These are phyloP conservation scores for Talaromyces sp. DNA, from an alignment of 2,329 filamentous ascomycete genomes.

Conservation along the genomic window DNA sequence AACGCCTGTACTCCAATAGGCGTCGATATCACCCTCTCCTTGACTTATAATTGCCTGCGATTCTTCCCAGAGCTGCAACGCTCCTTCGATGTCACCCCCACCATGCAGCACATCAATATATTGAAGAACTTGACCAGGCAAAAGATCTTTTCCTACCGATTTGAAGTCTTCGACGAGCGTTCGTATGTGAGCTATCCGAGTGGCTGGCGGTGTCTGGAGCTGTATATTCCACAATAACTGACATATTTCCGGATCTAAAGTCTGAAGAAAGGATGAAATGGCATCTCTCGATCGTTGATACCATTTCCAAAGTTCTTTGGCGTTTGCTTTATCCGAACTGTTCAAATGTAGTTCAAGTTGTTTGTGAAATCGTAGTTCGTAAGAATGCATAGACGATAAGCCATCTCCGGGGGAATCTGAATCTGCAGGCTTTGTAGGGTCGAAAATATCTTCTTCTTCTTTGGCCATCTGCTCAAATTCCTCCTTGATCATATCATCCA, in stretches of 20 bases:
- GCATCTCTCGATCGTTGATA: constrained; percentile 50
- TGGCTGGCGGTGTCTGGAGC: constrained; percentile 44
- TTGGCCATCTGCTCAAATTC: constrained; percentile 36
- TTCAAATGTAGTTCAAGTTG: constrained; percentile 33
- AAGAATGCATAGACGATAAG: constrained; percentile 37
- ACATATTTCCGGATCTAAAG: constrained; percentile 61
- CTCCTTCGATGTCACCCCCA: constrained; percentile 57
- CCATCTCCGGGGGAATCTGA: constrained; percentile 24
- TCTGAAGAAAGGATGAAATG: constrained; percentile 47
- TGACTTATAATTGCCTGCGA: constrained; percentile 53
- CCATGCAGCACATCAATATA: constrained; percentile 67
- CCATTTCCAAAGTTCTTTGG: constrained; percentile 47
- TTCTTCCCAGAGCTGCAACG: constrained; percentile 62
- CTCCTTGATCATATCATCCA: constrained; percentile 39
- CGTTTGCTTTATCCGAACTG: constrained; percentile 27
- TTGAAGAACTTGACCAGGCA: constrained; percentile 58
- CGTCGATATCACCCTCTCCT: constrained; percentile 35
- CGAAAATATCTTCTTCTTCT: constrained; percentile 37
- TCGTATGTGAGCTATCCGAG: constrained; percentile 58
- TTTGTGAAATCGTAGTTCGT: constrained; percentile 40
- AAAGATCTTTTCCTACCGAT: constrained; percentile 55
- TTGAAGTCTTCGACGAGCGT: constrained; percentile 64
- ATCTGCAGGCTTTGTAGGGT: constrained; percentile 25
- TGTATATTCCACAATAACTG: constrained; percentile 63
- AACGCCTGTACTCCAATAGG: constrained; percentile 49